A percentile compares a stretch with the other conserved stretches of the same genome.
Conservation (phyloP, 441 rosid species). For the Omphalea diandra region DNA sequence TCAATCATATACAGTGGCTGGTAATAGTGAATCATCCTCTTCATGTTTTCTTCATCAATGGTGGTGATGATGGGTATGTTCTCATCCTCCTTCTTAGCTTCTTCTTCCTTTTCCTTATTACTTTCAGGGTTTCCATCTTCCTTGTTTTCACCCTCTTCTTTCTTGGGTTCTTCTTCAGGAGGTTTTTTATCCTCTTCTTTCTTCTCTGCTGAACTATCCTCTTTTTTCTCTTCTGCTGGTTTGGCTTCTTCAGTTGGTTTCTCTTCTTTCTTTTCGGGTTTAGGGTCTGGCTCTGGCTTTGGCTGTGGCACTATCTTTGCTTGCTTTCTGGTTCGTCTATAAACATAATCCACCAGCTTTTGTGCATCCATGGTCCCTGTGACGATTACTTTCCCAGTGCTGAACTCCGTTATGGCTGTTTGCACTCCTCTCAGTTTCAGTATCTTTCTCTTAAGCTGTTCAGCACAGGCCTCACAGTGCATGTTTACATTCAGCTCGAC, state of each 20-base stretch:
- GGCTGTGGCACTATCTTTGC: constrained; percentile 76
- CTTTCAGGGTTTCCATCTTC: neutral
- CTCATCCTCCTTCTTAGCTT: constrained; percentile 14
- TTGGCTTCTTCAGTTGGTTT: constrained; percentile 29
- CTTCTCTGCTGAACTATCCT: no score
- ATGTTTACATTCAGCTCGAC: constrained; percentile 85
- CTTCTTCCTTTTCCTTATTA: constrained; percentile 21
- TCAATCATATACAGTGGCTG: constrained; percentile 66
- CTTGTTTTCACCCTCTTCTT: constrained; percentile 12
- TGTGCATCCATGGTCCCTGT: constrained; percentile 85
- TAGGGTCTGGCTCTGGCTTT: no score
- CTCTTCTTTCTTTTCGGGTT: constrained; percentile 36
- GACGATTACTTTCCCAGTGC: constrained; percentile 64
- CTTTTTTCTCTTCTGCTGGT: constrained; percentile 27
- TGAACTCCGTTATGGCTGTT: constrained; percentile 61
- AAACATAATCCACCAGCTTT: constrained; percentile 79
- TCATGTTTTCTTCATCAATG: constrained; percentile 51
- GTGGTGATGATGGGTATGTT: neutral
- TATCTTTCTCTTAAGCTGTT: constrained; percentile 75
- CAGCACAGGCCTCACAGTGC: constrained; percentile 96
- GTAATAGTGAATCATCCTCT: constrained; percentile 57
- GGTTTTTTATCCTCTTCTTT: constrained; percentile 28
- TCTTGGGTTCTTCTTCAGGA: constrained; percentile 23
- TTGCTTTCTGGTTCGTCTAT: constrained; percentile 71
- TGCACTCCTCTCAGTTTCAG: constrained; percentile 96